Base-by-base conservation (phyloP, 1,284 basidiomycete species). In the Rhodofomes roseus region DNA sequence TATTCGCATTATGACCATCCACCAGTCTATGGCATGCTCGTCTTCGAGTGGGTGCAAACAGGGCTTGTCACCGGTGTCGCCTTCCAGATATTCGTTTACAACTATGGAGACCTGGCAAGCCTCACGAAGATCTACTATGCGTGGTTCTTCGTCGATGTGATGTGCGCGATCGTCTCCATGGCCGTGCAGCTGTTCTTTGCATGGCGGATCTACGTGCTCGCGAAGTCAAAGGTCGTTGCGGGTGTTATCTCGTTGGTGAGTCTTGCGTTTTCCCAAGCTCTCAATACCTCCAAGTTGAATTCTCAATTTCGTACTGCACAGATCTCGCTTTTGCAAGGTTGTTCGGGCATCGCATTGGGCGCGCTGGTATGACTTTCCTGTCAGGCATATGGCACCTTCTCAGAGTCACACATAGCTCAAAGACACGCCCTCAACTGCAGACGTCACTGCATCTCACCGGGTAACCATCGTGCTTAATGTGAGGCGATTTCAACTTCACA, bases 81-180 rank as follows among this genome's bases (percentile, higher is more conserved):
- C 4, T 65, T 66, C 56, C 23, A 64, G 8, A 56, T 54, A 39
- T 61, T 62, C 46, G 62, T 67, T 2, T 62, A 64, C 55, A 31
- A 57, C 6, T 69, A 57, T 37, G 67, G 67, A 16, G 29, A 34
- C 31, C 11, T 34, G 31, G 12, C 20, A 8, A 34, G 31, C 27
- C 31, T 52, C 31, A 52, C 50, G 5, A 23, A 34, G 50, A 52
- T 52, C n/a, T 52, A 34, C 31, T 51, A 51, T n/a, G 48, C 23
- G 8, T 51, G 48, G 27, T 51, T 51, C 29, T 51, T 51, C 27
- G 48, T 51, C 27, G 48, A 11, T 1, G 48, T 51, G 14, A 51
- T 51, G 48, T 51, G 48, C 8, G 25, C 48, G 22, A 34, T 51
- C n/a, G 48, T 51, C 5, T 51, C 48, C 4, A 25, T 51, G 16